Evolutionary conservation across 2,329 filamentous ascomycete species (phyloP).

Genomic region (Pseudocercospora vitis): DNA sequence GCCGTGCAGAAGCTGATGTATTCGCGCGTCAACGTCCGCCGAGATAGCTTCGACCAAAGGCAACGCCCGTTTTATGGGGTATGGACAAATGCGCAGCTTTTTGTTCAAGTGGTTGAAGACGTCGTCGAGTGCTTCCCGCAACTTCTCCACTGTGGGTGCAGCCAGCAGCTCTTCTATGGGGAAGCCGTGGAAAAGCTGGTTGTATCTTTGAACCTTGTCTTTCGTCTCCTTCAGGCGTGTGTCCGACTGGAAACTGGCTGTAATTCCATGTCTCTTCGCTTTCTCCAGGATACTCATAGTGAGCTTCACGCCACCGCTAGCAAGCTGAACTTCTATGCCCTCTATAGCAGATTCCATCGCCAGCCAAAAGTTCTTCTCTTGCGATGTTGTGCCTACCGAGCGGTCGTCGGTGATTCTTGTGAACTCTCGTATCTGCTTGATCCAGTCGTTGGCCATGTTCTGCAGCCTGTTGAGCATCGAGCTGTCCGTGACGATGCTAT

Average conservation of each 20-base stretch:
- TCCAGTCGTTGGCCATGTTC: constrained; percentile 94
- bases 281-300: constrained; percentile 95
- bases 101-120: constrained; percentile 97
- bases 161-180: constrained; percentile 92
- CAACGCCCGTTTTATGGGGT: constrained; percentile 86
- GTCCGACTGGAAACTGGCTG: constrained; percentile 93
- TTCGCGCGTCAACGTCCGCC: constrained; percentile 79
- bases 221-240: constrained; percentile 94
- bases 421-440: constrained; percentile 95
- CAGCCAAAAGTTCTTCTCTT: constrained; percentile 99
- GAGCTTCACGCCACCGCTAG: constrained; percentile 82
- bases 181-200: constrained; percentile 97
- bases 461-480: constrained; percentile 92
- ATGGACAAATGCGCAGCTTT: constrained; percentile 93
- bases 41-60: constrained; percentile 97
- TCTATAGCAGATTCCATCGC: constrained; percentile 94
- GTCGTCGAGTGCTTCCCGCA: constrained; percentile 81
- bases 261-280: constrained; percentile 96
- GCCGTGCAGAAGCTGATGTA: constrained; percentile 83
- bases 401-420: constrained; percentile 92
- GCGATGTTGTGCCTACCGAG: constrained; percentile 74
- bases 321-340: constrained; percentile 83
- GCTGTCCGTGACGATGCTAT: constrained; percentile 78
- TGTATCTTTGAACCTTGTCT: constrained; percentile 97
- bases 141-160: constrained; percentile 82